Percentiles rank a stretch among this genome's conserved stretches.
These are phyloP conservation scores for Euphrasia arctica DNA, from an alignment of 305 asterid species.

Conservation along the genomic window DNA sequence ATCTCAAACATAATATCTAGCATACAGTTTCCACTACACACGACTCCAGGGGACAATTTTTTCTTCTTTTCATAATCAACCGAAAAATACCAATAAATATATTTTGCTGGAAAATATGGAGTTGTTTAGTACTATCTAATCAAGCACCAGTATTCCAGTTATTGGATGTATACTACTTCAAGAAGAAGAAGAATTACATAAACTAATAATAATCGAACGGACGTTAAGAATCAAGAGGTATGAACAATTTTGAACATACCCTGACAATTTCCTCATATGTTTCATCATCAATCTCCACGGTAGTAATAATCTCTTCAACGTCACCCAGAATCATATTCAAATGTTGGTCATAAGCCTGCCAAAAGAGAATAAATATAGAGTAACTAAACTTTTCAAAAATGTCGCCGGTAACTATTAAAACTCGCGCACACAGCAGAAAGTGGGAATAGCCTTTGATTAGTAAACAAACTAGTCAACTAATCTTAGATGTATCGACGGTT, in stretches of 20 bases:
- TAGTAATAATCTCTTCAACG: conserved; percentile 88
- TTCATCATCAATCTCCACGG: conserved; percentile 93
- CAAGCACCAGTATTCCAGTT: background rate
- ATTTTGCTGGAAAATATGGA: conserved; percentile 3
- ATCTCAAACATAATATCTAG: no score
- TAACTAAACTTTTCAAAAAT: background rate
- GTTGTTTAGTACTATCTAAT: background rate
- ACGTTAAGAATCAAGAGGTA: background rate
- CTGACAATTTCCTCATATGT: conserved; percentile 93
- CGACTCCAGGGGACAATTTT: no score
- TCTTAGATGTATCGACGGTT: background rate
- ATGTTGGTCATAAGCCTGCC: conserved; percentile 98
- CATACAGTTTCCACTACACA: no score
- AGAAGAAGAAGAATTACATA: background rate
- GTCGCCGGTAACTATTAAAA: background rate
- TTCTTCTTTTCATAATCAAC: background rate
- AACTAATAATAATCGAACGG: conserved; percentile 1
- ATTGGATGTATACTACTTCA: no score
- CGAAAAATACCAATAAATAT: background rate
- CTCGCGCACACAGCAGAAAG: background rate
- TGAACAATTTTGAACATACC: conserved; percentile 39
- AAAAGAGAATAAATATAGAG: conserved; percentile 17
- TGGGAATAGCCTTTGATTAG: background rate
- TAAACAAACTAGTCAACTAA: background rate
- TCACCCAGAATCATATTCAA: conserved; percentile 96